Base-by-base conservation (phyloP, 2,329 filamentous ascomycete species). In the Venturia aucupariae region DNA sequence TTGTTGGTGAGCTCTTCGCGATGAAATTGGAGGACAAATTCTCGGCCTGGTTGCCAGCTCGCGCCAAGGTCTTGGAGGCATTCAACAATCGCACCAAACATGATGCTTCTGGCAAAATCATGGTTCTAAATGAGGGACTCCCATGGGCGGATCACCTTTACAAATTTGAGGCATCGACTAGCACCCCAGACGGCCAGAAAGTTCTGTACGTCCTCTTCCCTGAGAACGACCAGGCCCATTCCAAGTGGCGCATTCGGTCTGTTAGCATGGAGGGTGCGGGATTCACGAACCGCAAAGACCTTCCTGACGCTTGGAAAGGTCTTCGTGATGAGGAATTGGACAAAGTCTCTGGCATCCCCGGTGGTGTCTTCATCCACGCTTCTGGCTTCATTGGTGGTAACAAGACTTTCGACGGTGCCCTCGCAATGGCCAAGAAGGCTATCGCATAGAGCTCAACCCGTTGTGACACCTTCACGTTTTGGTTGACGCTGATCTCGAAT, bases 111-210 rank as follows among this genome's bases (percentile, higher is more conserved):
- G 92, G 92, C 65, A 86, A 90, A 67, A 85, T 97, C 66, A 81
- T 97, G 71, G 87, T 97, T 32, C 83, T 99, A 15, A 84, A 89
- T 68, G 86, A 90, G 73, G 86, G 89, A 65, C 89, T 93, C 66
- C 93, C 93, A 1, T 97, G 94, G 94, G 94, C 96, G 75, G 93
- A 97, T 72, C 94, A 99, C 75, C 82, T 99, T 22, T 97, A 96
- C 79, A 86, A 84, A 22, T 84, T 97, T 35, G 94, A 99, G 78
- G 82, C 87, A 72, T 76, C 79, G 61, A 75, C 72, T 10, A 75
- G 73, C 10, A 71, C 76, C 24, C 78, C 75, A 64, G 72, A 69
- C 70, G 68, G 71, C 64, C 71, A 75, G 67, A 67, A 77, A 35
- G 86, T 93, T 4, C 81, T 92, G 61, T 97, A 97, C 73, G 92